Evolutionary conservation across 2,329 filamentous ascomycete species (phyloP).

Genomic region (Leptosphaerulina australis): DNA sequence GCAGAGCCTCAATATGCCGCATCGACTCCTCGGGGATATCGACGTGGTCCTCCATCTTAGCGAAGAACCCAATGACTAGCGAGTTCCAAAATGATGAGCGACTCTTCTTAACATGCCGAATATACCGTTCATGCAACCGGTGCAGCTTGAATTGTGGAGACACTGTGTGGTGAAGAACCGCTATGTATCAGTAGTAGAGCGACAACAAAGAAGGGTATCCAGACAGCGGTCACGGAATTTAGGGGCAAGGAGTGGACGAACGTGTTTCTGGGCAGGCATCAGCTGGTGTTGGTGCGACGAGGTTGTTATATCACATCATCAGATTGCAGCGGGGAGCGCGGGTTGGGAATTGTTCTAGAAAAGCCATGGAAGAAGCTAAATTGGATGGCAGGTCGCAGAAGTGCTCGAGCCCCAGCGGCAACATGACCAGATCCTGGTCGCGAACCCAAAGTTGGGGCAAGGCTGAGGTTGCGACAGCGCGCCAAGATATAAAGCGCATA

Average conservation of each 20-base stretch:
- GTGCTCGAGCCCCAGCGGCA: conserved; percentile 38
- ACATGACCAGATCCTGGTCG: conserved; percentile 33
- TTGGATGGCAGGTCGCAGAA: conserved; percentile 33
- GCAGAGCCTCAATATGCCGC: conserved; percentile 46
- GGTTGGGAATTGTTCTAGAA: conserved; percentile 48
- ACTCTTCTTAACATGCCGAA: conserved; percentile 30
- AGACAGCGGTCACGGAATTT: conserved; percentile 27
- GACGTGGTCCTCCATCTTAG: conserved; percentile 43
- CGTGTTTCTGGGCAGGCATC: conserved; percentile 40
- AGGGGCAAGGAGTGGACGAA: conserved; percentile 42
- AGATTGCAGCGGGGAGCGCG: conserved; percentile 44
- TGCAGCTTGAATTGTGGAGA: conserved; percentile 5
- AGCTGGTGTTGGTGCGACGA: conserved; percentile 40
- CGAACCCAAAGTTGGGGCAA: conserved; percentile 47
- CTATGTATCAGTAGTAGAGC: conserved; percentile 7
- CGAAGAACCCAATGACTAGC: conserved; percentile 21
- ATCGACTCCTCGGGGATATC: conserved; percentile 48
- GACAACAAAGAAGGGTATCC: conserved; percentile 30
- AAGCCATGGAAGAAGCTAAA: conserved; percentile 47
- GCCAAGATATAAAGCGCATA: conserved; percentile 35
- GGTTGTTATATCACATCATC: conserved; percentile 48
- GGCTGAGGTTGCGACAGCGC: conserved; percentile 39
- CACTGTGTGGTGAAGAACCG: conserved; percentile 3
- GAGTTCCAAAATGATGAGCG: conserved; percentile 12
- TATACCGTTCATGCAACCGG: conserved; percentile 14